phyloP scores from a whole-genome alignment of 169 alveolate genomes.

The Eimeria maxima region DNA sequence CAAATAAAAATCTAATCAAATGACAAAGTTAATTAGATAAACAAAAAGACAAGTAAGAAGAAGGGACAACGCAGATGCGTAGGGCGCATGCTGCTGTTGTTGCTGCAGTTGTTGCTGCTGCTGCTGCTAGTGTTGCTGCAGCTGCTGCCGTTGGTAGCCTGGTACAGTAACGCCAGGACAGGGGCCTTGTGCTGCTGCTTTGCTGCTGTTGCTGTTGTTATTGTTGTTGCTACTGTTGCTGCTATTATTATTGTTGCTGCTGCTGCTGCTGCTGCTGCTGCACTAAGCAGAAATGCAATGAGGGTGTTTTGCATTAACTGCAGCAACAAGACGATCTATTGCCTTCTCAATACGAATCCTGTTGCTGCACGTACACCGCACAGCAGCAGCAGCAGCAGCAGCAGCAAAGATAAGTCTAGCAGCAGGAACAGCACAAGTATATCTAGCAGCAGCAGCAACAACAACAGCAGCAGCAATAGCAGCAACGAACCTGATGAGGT shows the following conservation, averaged over 20 bases:
- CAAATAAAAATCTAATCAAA: too few species aligned
- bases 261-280: constrained; percentile 10
- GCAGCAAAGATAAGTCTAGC: neutral
- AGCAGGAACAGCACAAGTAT: neutral
- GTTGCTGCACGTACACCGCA: neutral
- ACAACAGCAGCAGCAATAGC: constrained; percentile 8
- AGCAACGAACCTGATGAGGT: neutral
- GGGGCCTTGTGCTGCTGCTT: too few species aligned
- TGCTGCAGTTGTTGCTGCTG: neutral
- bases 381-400: neutral
- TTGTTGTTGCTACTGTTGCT: neutral
- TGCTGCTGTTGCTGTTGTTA: too few species aligned
- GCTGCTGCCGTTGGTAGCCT: neutral
- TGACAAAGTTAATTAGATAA: too few species aligned
- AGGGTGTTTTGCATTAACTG: neutral
- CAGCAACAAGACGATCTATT: constrained; percentile 25
- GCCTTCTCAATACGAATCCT: constrained; percentile 24
- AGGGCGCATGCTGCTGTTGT: neutral
- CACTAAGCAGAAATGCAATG: neutral
- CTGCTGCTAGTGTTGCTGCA: constrained; percentile 15
- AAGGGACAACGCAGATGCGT: too few species aligned
- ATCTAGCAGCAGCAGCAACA: neutral
- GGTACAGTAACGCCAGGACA: neutral
- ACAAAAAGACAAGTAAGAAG: too few species aligned
- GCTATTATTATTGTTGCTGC: neutral